A percentile compares a stretch with the other conserved stretches of the same genome.
Evolutionary conservation across 352 stramenopile species (phyloP).

Genomic region (Peronospora farinosa): DNA sequence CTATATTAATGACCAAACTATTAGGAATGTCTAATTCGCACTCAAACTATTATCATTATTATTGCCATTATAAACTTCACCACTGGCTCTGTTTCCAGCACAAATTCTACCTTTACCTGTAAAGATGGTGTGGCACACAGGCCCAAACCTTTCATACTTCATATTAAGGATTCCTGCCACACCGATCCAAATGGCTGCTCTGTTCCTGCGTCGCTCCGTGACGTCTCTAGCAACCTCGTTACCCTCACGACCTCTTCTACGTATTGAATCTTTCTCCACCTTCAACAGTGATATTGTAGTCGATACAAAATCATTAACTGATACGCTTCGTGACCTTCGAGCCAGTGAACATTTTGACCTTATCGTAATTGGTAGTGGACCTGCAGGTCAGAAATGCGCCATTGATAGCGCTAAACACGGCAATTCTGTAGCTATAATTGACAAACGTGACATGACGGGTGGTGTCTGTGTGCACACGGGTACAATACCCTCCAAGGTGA

Average conservation of each 20-base stretch:
- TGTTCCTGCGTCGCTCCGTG: slow-evolving; percentile 24
- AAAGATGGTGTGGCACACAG: neutral
- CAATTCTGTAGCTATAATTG: slow-evolving; percentile 78
- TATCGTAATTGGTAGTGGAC: slow-evolving; percentile 86
- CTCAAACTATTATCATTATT: too few species aligned
- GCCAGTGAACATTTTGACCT: slow-evolving; percentile 85
- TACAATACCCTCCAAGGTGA: slow-evolving; percentile 80
- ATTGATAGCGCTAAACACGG: slow-evolving; percentile 86
- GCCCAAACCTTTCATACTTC: neutral
- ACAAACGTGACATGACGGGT: slow-evolving; percentile 86
- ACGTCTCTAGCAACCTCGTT: slow-evolving; percentile 11
- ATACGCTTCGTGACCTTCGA: slow-evolving; percentile 74
- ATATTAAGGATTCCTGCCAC: neutral
- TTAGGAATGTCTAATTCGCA: too few species aligned
- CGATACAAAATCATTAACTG: slow-evolving; percentile 32
- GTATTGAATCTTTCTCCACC: neutral
- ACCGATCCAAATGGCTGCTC: neutral
- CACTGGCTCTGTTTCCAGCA: too few species aligned
- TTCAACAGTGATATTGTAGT: slow-evolving; percentile 10
- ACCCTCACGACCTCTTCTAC: slow-evolving; percentile 5
- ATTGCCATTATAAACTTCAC: too few species aligned
- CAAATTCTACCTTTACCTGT: neutral
- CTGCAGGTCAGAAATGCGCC: slow-evolving; percentile 85
- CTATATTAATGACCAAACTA: too few species aligned
- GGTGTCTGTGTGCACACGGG: slow-evolving; percentile 87